These are phyloP conservation scores for Trichoderma sp. DNA, from an alignment of 2,329 filamentous ascomycete species.

Conservation along the genomic window DNA sequence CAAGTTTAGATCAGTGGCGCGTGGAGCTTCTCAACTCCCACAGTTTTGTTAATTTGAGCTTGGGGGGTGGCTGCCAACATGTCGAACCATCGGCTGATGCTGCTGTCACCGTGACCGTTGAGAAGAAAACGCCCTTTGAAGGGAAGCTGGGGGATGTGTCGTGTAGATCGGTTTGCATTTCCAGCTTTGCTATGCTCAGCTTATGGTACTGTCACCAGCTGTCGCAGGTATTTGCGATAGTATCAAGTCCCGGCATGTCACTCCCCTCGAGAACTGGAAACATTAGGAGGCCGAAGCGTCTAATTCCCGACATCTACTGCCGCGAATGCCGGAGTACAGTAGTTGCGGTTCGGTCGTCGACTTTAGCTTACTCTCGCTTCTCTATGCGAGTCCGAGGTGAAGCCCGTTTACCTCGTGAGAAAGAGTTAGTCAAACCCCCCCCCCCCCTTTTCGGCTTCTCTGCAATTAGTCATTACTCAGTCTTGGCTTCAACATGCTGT, in stretches of 20 bases:
- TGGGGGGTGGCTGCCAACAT: not conserved
- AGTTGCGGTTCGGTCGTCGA: not conserved
- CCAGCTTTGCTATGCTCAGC: constrained; percentile 7
- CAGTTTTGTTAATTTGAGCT: not conserved
- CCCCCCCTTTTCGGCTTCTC: too few relatives aligned
- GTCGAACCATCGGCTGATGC: not conserved
- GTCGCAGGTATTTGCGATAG: not conserved
- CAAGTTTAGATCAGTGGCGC: not conserved
- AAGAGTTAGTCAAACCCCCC: not conserved
- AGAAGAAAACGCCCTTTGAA: not conserved
- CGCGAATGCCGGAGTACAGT: not conserved
- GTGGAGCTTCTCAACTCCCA: not conserved
- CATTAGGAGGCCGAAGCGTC: not conserved
- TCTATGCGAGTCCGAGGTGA: not conserved
- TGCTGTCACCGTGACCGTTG: not conserved
- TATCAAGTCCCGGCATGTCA: not conserved
- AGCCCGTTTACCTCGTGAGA: not conserved
- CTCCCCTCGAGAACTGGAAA: not conserved
- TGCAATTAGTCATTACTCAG: not conserved
- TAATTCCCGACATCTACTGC: not conserved
- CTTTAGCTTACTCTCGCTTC: not conserved
- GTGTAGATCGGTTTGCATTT: not conserved
- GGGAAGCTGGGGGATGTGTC: not conserved
- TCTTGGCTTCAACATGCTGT: not conserved
- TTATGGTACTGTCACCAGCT: not conserved